Percentiles rank a stretch among this genome's conserved stretches.
Evolutionary conservation across 2,329 filamentous ascomycete species (phyloP).

Genomic region (Dendrostoma leiphaemia): DNA sequence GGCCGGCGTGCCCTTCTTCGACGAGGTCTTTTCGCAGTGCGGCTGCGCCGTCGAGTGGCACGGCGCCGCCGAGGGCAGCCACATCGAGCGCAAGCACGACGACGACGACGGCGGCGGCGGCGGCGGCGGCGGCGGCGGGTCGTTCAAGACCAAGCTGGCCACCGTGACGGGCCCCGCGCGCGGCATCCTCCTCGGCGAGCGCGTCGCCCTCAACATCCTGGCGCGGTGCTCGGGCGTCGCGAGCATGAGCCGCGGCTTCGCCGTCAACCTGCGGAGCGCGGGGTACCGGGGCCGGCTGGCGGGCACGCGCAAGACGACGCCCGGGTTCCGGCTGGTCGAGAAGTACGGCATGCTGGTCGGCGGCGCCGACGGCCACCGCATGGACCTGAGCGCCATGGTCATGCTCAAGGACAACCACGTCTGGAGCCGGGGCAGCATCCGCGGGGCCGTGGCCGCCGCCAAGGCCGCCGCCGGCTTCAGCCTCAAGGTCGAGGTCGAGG

Average conservation of each 20-base stretch:
- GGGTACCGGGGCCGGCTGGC: conserved; percentile 86
- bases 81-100: conserved; percentile 56
- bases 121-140: conserved; percentile 23
- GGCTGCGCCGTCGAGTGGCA: conserved; percentile 94
- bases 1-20: conserved; percentile 90
- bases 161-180: conserved; percentile 83
- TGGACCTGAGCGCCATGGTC: conserved; percentile 91
- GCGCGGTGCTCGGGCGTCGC: conserved; percentile 91
- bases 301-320: conserved; percentile 94
- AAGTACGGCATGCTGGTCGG: conserved; percentile 98
- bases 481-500: conserved; percentile 95
- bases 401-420: conserved; percentile 99
- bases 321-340: conserved; percentile 90
- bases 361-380: conserved; percentile 85
- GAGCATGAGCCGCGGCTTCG: conserved; percentile 59
- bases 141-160: conserved; percentile 64
- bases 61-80: conserved; percentile 63
- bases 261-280: conserved; percentile 55
- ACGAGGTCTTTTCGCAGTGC: conserved; percentile 87
- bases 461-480: conserved; percentile 84
- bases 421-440: conserved; percentile 85
- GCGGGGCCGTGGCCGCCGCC: conserved; percentile 79
- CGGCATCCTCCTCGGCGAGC: conserved; percentile 80
- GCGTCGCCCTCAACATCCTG: conserved; percentile 87
- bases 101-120: conserved; percentile 6